phyloP scores from a whole-genome alignment of 768 basidiomycete genomes.

The Boletus rubescentipes region DNA sequence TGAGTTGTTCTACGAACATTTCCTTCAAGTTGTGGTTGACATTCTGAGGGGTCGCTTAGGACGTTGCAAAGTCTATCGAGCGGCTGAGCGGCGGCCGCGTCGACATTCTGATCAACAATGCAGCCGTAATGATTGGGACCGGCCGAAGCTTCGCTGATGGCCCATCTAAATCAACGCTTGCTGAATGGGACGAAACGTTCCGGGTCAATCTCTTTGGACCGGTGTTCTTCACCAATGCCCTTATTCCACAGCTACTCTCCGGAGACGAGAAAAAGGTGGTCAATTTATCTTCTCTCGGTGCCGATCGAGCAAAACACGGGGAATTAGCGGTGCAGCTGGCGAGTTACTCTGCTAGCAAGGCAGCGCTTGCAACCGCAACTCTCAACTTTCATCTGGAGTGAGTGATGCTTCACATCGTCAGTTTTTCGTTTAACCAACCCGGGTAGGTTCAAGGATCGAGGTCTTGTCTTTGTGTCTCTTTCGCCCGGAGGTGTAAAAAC shows the following conservation, averaged over 20 bases:
- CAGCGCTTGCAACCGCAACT: conserved; percentile 1
- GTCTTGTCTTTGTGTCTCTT: conserved; percentile 3
- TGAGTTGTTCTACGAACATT: background rate
- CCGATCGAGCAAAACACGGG: background rate
- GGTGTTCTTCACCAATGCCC: conserved; percentile 6
- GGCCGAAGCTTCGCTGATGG: conserved; percentile 3
- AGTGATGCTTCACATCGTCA: background rate
- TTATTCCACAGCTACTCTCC: conserved; percentile 3
- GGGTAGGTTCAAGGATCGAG: conserved; percentile 1
- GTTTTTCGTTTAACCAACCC: background rate
- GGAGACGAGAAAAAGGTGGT: conserved; percentile 1
- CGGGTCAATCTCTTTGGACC: conserved; percentile 8
- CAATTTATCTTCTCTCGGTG: conserved; percentile 6
- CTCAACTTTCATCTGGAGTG: conserved; percentile 7
- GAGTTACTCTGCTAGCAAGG: conserved; percentile 9
- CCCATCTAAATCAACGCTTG: conserved; percentile 5
- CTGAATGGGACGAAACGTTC: conserved; percentile 8
- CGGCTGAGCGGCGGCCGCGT: background rate
- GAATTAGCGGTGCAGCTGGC: conserved; percentile 1
- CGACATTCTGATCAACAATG: conserved; percentile 5
- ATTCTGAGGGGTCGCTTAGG: background rate
- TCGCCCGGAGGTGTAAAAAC: conserved; percentile 5
- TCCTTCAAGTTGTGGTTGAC: background rate
- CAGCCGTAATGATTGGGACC: background rate
- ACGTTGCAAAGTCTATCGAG: background rate